Conservation (phyloP, 768 basidiomycete genomes). For the Tulasnella sp. region DNA sequence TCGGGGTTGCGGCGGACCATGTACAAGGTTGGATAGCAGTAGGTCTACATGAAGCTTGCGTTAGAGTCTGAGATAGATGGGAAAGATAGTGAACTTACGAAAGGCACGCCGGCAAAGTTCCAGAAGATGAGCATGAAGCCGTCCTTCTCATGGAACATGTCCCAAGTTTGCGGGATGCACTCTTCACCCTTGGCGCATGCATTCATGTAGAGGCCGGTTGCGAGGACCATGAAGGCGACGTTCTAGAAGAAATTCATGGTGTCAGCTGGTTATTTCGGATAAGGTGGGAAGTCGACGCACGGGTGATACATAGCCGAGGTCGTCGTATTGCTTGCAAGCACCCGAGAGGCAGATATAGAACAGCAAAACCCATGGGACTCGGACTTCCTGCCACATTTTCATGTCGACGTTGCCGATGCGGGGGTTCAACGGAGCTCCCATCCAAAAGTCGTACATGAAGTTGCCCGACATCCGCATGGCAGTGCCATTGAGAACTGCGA, state of each 20-base stretch:
- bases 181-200: constrained; percentile 72
- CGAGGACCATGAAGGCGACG: constrained; percentile 92
- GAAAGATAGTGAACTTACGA: constrained; percentile 30
- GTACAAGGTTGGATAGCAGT: constrained; percentile 94
- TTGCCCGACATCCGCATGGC: constrained; percentile 91
- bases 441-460: constrained; percentile 90
- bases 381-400: constrained; percentile 98
- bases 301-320: constrained; percentile 81
- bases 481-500: constrained; percentile 63
- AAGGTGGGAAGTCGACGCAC: constrained; percentile 21
- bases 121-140: constrained; percentile 98
- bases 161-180: constrained; percentile 95
- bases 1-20: constrained; percentile 92
- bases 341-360: constrained; percentile 90
- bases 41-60: constrained; percentile 43
- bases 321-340: constrained; percentile 90
- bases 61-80: neutral
- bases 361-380: constrained; percentile 93
- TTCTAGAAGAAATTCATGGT: constrained; percentile 40
- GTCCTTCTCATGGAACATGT: constrained; percentile 97
- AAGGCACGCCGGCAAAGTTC: constrained; percentile 90
- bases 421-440: constrained; percentile 93
- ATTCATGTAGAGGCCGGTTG: constrained; percentile 93
- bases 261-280: neutral
- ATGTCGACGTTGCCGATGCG: constrained; percentile 83